Evolutionary conservation across 441 rosid genomes (phyloP).

Genomic region (Aquilaria agallochum): DNA sequence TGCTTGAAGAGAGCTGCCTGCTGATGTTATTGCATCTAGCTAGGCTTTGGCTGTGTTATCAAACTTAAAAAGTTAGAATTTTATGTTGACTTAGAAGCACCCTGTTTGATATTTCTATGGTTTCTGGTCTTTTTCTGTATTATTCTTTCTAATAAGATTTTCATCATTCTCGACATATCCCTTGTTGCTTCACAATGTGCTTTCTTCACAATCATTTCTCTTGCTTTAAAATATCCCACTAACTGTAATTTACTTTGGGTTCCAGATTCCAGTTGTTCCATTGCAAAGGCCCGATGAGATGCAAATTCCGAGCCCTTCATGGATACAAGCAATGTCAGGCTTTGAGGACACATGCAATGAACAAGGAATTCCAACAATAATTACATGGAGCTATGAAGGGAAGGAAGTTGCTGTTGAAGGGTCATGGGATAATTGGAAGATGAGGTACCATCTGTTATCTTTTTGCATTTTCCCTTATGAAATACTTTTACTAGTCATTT

Average conservation of each 20-base stretch:
- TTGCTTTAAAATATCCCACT: not conserved
- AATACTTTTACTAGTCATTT: not conserved
- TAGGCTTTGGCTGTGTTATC: too few species aligned
- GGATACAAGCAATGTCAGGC: constrained; percentile 47
- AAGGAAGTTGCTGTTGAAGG: constrained; percentile 87
- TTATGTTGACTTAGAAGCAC: too few species aligned
- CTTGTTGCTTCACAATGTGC: not conserved
- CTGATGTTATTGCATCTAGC: too few species aligned
- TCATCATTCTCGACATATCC: not conserved
- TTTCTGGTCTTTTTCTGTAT: not conserved
- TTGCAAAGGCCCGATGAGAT: constrained; percentile 88
- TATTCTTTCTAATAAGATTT: not conserved
- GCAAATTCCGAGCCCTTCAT: constrained; percentile 60
- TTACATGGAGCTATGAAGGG: constrained; percentile 90
- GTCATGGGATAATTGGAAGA: constrained; percentile 95
- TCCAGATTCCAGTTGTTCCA: constrained; percentile 82
- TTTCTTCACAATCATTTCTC: constrained; percentile 11
- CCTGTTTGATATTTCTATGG: not conserved
- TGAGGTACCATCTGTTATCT: constrained; percentile 39
- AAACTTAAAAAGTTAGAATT: too few species aligned
- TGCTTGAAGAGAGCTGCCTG: too few species aligned
- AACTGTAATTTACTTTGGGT: not conserved
- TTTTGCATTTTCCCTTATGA: not conserved
- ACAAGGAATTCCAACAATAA: constrained; percentile 88
- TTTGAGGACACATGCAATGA: constrained; percentile 62